A percentile compares a stretch with the other conserved stretches of the same genome.
Evolutionary conservation across 2,329 filamentous ascomycete species (phyloP).

Genomic region (Trichoderma atroviride): DNA sequence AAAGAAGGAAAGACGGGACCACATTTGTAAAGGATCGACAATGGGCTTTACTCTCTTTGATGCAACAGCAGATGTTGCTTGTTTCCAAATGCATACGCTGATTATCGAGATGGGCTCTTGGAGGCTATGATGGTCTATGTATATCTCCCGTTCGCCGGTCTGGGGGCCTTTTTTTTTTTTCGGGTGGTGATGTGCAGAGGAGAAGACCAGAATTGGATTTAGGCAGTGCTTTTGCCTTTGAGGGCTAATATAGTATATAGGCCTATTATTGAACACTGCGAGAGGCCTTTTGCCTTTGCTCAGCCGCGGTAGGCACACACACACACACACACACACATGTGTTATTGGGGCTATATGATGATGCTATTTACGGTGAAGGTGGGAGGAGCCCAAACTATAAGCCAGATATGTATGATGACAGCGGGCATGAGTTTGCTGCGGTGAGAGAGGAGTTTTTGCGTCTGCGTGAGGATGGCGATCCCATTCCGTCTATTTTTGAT

Average conservation of each 20-base stretch:
- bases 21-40: conserved; percentile 3
- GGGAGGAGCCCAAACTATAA: background rate
- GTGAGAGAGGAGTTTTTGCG: background rate
- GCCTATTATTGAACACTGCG: background rate
- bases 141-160: background rate
- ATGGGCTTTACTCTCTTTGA: background rate
- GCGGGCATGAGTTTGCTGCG: background rate
- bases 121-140: background rate
- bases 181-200: background rate
- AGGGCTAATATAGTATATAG: background rate
- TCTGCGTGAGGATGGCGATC: background rate
- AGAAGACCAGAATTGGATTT: background rate
- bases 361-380: background rate
- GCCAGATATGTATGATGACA: background rate
- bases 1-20: background rate
- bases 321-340: background rate
- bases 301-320: background rate
- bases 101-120: background rate
- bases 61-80: background rate
- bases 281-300: background rate
- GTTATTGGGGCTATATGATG: background rate
- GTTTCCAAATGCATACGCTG: background rate
- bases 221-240: background rate
- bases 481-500: background rate
- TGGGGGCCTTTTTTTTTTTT: background rate